Evolutionary conservation across 306 rosid genomes (phyloP).

Genomic region (Begonia peltatifolia): DNA sequence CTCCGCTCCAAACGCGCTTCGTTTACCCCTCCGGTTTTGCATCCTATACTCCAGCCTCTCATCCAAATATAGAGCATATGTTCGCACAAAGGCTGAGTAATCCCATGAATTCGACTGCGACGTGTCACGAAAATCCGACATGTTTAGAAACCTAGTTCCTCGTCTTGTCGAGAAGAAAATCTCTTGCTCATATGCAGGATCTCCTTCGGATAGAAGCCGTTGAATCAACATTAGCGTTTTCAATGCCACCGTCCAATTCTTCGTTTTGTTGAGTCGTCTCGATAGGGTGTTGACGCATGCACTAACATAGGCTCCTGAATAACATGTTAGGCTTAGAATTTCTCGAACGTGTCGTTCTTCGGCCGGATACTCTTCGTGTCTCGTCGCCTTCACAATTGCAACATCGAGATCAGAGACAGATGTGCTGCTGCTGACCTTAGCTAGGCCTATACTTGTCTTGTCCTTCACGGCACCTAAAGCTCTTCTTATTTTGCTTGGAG

Average conservation of each 20-base stretch:
- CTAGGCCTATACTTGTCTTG: constrained; percentile 83
- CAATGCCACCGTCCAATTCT: constrained; percentile 68
- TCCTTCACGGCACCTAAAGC: constrained; percentile 94
- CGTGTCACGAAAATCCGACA: constrained; percentile 75
- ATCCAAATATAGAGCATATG: constrained; percentile 62
- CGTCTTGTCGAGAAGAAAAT: constrained; percentile 82
- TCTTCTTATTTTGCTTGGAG: constrained; percentile 53
- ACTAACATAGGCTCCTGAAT: constrained; percentile 53
- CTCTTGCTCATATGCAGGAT: constrained; percentile 90
- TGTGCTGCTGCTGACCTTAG: constrained; percentile 71
- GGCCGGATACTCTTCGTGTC: constrained; percentile 67
- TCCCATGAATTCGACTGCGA: constrained; percentile 51
- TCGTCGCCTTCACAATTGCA: constrained; percentile 82
- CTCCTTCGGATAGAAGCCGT: constrained; percentile 61
- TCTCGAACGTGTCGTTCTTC: constrained; percentile 72
- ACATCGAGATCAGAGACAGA: constrained; percentile 81
- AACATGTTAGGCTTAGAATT: constrained; percentile 78
- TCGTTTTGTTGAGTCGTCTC: constrained; percentile 68
- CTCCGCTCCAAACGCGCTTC: constrained; percentile 24
- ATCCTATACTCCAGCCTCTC: constrained; percentile 78
- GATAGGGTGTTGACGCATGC: constrained; percentile 70
- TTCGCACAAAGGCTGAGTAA: constrained; percentile 67
- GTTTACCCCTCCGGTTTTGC: constrained; percentile 69
- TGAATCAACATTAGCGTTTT: constrained; percentile 65
- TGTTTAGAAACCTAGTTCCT: constrained; percentile 76